Base-by-base conservation (phyloP, 1,284 basidiomycete genomes). In the Pseudozyma hubeiensis region DNA sequence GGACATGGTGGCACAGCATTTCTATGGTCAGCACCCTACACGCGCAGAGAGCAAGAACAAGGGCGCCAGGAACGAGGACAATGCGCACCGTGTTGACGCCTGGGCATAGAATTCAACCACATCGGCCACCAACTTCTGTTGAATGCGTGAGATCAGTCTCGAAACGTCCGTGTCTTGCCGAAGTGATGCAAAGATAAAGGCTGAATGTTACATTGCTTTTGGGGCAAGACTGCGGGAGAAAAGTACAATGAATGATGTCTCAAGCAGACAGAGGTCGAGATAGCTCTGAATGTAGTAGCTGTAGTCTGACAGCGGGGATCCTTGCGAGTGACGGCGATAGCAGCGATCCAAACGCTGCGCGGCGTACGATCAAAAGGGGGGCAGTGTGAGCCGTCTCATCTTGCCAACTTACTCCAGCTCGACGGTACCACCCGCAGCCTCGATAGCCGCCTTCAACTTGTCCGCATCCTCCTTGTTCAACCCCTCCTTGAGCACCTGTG, bases 381-480 rank as follows among this genome's bases (percentile, higher is more conserved):
- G 24, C 24, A 24, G 24, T 24, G 24, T 24, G 24, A 24, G 24
- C 24, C 24, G 24, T 24, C 4, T 4, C 24, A 24, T 24, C 24
- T 24, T 24, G 24, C 24, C 24, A 24, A 24, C 19, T 69, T 79
- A 85, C 54, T 84, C 84, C 46, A 86, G 75, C 82, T 89, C 89
- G 75, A 97, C 90, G 64, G 93, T 91, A 67, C 92, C 97, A 47
- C 97, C 97, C 49, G 97, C 89, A 66, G 87, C 91, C 86, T 93
- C 91, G 86, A 99, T 92, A 31, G 90, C 90, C 85, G 91, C 91
- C 87, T 96, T 90, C 82, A 99, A 87, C 87, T 98, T 98, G 86
- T 98, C 96, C 11, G 95, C 95, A 52, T 99, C 97, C 81, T 99
- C 97, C 87, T 99, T 99, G 37, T 93, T 89, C 66, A 97, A 85